Evolutionary conservation across 371 early-diverging fungal species (phyloP).

Genomic region (Mucor lusitanicus): DNA sequence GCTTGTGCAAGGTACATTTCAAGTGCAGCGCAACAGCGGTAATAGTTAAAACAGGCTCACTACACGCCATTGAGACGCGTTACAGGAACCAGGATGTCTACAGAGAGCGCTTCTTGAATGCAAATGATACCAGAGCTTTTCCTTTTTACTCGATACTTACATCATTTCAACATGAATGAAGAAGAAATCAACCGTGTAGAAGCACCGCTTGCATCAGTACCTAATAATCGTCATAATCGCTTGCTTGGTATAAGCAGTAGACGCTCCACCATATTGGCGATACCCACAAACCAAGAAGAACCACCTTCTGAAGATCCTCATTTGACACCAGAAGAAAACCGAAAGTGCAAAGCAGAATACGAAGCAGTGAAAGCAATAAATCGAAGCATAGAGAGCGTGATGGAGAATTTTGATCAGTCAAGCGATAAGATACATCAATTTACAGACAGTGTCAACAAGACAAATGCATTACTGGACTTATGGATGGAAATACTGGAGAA

Average conservation of each 20-base stretch:
- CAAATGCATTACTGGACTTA: conserved; percentile 36
- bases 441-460: conserved; percentile 32
- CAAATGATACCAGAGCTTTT: neutral
- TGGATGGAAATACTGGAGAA: conserved; percentile 41
- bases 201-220: neutral
- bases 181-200: neutral
- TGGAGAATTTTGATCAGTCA: conserved; percentile 25
- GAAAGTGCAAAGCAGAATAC: conserved; percentile 29
- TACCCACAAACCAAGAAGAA: conserved; percentile 3
- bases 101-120: neutral
- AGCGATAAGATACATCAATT: conserved; percentile 29
- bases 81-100: neutral
- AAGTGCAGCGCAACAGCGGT: neutral
- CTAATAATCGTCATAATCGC: conserved; percentile 3
- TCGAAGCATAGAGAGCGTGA: conserved; percentile 20
- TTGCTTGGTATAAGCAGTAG: conserved; percentile 4
- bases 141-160: neutral
- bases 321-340: conserved; percentile 34
- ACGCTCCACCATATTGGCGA: conserved; percentile 13
- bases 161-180: neutral
- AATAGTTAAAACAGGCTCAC: neutral
- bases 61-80: neutral
- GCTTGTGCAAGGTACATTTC: neutral
- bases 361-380: conserved; percentile 33
- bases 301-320: conserved; percentile 33